Base-by-base conservation (phyloP, 331 rosid genomes). In the Quercus tomentella region DNA sequence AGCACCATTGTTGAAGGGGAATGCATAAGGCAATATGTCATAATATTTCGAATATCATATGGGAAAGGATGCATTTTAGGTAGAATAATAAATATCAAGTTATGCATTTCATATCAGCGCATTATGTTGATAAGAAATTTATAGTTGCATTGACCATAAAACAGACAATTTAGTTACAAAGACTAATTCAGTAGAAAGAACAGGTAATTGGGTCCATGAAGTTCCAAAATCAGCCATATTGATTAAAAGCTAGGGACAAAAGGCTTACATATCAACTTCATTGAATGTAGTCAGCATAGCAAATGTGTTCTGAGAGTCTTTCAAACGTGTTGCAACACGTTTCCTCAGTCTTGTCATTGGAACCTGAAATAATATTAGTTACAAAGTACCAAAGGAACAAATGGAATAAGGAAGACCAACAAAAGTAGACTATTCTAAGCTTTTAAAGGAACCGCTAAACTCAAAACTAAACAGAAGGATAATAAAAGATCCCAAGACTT, bases 311-410 rank as follows among this genome's bases (percentile, higher is more conserved):
- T 88, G 92, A 17, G 94, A 86, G 69, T 90, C 94, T 60, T 90
- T 90, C 90, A 88, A 86, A 25, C 90, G 90, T 15, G 89, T 84
- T 71, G 94, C 89, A 57, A 90, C 94, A 52, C 92, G 83, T 77
- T 90, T 90, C 86, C 94, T 86, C 43, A 90, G 88, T 79, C 92
- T 84, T 76, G 89, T 88, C 90, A 88, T 90, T 30, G 92, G 92
- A 84, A 90, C 89, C 94, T 90, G 52, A 71, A 43, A 22, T 70
- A 33, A 51, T 33, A 23, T 30, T 56, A 45, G 54, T 76, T 60
- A 73, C 54, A 26, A 61, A 30, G 62, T 26, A 3, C 22, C 54
- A 17, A 57, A 18, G 31, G n/a, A 25, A 49, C 45, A 31, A 22
- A 14, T 16, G 18, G 54, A 16, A 43, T n/a, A 2, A 9, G 31